Evolutionary conservation across 306 rosid species (phyloP).

Genomic region (Cicer judaicum): DNA sequence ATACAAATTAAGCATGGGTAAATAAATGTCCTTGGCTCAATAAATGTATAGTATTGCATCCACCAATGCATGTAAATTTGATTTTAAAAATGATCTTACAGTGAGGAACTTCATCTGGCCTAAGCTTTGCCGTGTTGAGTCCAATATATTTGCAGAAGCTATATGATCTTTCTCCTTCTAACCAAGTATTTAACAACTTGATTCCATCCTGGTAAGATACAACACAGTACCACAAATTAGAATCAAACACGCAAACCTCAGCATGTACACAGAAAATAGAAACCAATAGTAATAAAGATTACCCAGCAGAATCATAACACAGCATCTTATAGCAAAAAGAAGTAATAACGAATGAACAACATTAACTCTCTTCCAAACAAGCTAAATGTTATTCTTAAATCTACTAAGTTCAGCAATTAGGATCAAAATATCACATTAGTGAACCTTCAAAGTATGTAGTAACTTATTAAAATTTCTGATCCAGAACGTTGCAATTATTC

Average conservation of each 20-base stretch:
- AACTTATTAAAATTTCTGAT: neutral
- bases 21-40: constrained; percentile 26
- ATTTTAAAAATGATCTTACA: constrained; percentile 53
- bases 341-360: constrained; percentile 10
- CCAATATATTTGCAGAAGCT: constrained; percentile 77
- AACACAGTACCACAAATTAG: constrained; percentile 14
- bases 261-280: neutral
- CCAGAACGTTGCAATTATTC: constrained; percentile 7
- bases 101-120: constrained; percentile 70
- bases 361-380: neutral
- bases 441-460: neutral
- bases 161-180: constrained; percentile 78
- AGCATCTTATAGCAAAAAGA: neutral
- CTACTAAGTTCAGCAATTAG: constrained; percentile 25
- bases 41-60: constrained; percentile 33
- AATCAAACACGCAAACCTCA: constrained; percentile 22
- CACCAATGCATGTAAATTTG: constrained; percentile 27
- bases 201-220: constrained; percentile 71
- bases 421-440: neutral
- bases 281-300: constrained; percentile 15
- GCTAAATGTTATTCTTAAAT: constrained; percentile 15
- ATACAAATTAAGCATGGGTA: constrained; percentile 39
- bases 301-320: constrained; percentile 27
- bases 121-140: constrained; percentile 70
- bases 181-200: constrained; percentile 84